These are phyloP conservation scores for Bathelium albidoporum DNA, from an alignment of 495 filamentous ascomycete genomes.

Conservation along the genomic window DNA sequence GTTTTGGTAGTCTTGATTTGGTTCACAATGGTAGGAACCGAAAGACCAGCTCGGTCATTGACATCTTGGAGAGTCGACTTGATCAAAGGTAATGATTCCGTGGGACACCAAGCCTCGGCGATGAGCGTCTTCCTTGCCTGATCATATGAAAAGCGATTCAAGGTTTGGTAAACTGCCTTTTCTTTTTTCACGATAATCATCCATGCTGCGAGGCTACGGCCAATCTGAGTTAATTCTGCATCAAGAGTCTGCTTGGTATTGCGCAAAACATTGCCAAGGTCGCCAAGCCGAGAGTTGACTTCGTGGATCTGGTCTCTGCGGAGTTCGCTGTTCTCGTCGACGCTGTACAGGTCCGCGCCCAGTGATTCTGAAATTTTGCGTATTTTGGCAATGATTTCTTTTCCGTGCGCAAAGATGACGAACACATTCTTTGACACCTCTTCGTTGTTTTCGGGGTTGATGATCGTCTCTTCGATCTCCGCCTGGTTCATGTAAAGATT, in stretches of 20 bases:
- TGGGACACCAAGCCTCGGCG: constrained; percentile 95
- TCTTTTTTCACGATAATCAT: constrained; percentile 96
- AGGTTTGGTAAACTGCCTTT: constrained; percentile 92
- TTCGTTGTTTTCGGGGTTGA: constrained; percentile 87
- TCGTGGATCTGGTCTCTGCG: constrained; percentile 91
- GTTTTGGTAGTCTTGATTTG: constrained; percentile 94
- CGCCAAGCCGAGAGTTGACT: constrained; percentile 82
- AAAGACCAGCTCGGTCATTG: constrained; percentile 85
- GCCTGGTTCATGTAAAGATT: constrained; percentile 99
- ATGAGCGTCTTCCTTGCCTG: constrained; percentile 91
- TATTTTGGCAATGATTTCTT: constrained; percentile 96
- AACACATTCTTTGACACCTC: constrained; percentile 93
- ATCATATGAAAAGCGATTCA: constrained; percentile 95
- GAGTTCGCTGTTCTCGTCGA: constrained; percentile 93
- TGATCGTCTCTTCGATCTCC: constrained; percentile 88
- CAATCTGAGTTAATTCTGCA: constrained; percentile 86
- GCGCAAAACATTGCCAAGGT: constrained; percentile 78
- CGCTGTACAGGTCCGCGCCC: constrained; percentile 86
- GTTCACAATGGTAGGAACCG: constrained; percentile 94
- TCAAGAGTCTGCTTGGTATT: constrained; percentile 96
- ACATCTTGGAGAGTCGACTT: constrained; percentile 95
- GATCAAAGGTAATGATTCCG: constrained; percentile 78
- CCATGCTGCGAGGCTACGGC: constrained; percentile 82
- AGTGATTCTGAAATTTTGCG: constrained; percentile 97
- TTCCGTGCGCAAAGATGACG: constrained; percentile 97